Conservation (phyloP, 1,284 basidiomycete genomes). For the Anthracocystis setariae region DNA sequence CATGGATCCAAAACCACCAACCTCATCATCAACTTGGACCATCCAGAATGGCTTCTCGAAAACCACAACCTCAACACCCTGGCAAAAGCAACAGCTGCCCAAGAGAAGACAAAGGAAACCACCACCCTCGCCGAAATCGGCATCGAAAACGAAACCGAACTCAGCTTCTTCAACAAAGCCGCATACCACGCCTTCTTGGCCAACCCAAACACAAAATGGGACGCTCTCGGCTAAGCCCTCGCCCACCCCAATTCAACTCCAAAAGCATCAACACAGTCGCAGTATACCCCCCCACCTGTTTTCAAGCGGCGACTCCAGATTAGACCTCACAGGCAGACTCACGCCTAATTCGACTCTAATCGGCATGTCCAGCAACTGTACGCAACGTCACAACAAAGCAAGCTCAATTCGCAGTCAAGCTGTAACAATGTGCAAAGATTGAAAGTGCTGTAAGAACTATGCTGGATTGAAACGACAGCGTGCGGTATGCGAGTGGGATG, state of each 20-base stretch:
- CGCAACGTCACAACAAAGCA: no score
- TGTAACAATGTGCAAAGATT: no score
- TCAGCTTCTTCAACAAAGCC: constrained; percentile 60
- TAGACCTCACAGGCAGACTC: no score
- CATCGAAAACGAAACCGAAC: constrained; percentile 64
- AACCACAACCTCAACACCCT: constrained; percentile 16
- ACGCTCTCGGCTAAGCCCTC: constrained; percentile 26
- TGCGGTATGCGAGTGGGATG: not conserved
- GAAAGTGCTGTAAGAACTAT: no score
- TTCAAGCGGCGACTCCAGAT: no score
- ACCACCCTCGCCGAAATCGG: constrained; percentile 53
- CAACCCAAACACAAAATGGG: constrained; percentile 63
- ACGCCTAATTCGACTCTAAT: no score
- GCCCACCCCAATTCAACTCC: no score
- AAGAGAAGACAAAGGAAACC: constrained; percentile 18
- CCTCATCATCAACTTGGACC: constrained; percentile 66
- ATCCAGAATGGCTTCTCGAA: constrained; percentile 61
- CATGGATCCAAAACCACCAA: constrained; percentile 82
- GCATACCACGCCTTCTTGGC: constrained; percentile 60
- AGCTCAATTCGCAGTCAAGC: no score
- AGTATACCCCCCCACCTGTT: not conserved
- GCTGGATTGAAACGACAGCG: no score
- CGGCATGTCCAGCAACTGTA: no score
- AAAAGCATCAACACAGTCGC: not conserved
- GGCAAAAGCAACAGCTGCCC: not conserved